phyloP scores from a whole-genome alignment of 345 rosid species.

The Durio zibethinus region DNA sequence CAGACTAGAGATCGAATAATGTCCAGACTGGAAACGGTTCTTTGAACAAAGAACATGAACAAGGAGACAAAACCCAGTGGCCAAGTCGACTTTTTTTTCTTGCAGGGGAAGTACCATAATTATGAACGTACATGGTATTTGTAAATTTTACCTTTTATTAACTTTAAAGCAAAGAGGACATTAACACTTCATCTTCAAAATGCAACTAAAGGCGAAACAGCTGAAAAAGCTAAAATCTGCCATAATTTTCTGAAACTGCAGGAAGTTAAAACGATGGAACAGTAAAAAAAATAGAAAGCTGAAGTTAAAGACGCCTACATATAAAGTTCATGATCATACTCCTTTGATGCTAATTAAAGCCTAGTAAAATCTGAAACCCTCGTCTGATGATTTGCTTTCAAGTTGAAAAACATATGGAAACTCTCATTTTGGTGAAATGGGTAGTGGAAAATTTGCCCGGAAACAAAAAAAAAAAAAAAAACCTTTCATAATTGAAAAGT shows the following conservation, averaged over 20 bases:
- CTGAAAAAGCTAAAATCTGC: background rate
- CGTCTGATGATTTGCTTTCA: background rate
- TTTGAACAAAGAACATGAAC: constrained; percentile 5
- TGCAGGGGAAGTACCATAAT: background rate
- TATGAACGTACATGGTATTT: background rate
- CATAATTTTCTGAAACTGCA: background rate
- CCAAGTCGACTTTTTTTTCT: constrained; percentile 6
- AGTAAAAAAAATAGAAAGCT: background rate
- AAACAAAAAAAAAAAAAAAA: background rate
- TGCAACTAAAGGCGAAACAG: background rate
- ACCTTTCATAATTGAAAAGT: background rate
- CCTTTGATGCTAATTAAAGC: background rate
- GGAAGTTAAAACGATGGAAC: background rate
- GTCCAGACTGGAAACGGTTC: background rate
- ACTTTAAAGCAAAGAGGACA: background rate
- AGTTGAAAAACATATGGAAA: background rate
- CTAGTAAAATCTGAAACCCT: background rate
- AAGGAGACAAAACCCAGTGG: constrained; percentile 10
- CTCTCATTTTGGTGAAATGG: background rate
- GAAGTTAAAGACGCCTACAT: background rate
- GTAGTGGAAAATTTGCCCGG: background rate
- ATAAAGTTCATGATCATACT: background rate
- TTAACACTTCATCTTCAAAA: background rate
- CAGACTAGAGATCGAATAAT: constrained; percentile 2
- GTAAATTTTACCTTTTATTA: background rate